These are phyloP conservation scores for Suillus sp. DNA, from an alignment of 768 basidiomycete species.

Conservation along the genomic window DNA sequence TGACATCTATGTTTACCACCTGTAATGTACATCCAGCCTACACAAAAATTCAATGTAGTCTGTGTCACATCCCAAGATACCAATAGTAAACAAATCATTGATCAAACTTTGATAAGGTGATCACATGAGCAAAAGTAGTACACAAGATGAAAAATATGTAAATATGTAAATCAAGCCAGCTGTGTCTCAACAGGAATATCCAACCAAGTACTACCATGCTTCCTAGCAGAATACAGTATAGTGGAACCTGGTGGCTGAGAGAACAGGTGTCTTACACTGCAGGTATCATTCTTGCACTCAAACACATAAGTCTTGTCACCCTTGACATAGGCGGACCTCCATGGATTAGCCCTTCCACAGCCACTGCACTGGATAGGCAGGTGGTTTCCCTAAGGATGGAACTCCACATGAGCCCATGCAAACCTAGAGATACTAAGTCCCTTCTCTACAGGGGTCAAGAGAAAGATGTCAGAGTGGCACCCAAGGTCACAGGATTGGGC, in stretches of 20 bases:
- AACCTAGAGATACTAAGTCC: background rate
- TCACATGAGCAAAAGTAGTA: background rate
- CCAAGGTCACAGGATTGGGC: background rate
- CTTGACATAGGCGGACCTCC: background rate
- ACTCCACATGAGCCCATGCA: background rate
- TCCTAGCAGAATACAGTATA: background rate
- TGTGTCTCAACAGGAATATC: background rate
- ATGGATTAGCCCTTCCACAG: background rate
- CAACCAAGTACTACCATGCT: background rate
- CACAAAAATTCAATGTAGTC: background rate
- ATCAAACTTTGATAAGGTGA: background rate
- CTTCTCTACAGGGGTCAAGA: too few relatives aligned
- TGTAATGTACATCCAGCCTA: background rate
- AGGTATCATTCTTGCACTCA: background rate
- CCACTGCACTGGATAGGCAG: constrained; percentile 3
- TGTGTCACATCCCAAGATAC: background rate
- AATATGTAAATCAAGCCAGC: background rate
- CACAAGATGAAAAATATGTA: background rate
- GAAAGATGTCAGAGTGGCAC: background rate
- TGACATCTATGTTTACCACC: background rate
- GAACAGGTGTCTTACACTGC: background rate
- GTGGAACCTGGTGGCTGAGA: background rate
- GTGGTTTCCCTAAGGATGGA: background rate
- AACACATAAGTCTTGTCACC: background rate
- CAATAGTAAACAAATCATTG: background rate